Base-by-base conservation (phyloP, 208 protist genomes). In the Trypanosoma congolense region DNA sequence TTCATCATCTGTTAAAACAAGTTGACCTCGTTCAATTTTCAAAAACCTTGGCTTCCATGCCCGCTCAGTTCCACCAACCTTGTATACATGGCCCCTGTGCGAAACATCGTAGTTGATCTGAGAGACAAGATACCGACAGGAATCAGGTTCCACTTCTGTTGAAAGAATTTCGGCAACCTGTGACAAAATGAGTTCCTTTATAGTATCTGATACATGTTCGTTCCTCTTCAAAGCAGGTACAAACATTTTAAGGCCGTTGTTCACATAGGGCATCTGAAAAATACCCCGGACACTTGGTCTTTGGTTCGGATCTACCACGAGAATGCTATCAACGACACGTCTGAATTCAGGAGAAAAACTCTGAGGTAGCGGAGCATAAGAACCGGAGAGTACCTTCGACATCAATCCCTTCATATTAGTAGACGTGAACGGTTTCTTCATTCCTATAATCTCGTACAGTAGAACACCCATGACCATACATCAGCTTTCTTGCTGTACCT, bases 401-500 rank as follows among this genome's bases (percentile, higher is more conserved):
- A 92, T 92, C 19, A 92, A 69, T 2, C 80, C 77, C 45, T 84
- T 87, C 80, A 92, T 88, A 46, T 77, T 92, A 3, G 75, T 88
- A 6, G 84, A 68, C 6, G 70, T 80, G 61, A 92, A 92, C 0
- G 84, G 84, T 1, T 80, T 62, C 60, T 88, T 92, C 52, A 92
- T 59, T 0, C 80, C 57, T 70, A 92, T 80, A 47, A 92, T 88
- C 54, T 88, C 80, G 55, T 88, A 88, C n/a, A 88, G 44, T 19
- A 88, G 49, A 29, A 88, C 84, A 35, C 80, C 84, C 42, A 50
- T 0, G 84, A 88, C 80, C 80, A 88, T 33, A 92, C 76, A 61
- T 92, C 84, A 0, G 84, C 84, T 72, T 92, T 92, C 52, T 92
- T 92, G 60, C 73, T 89, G 57, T 92, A 92, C 19, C 84, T 60